phyloP scores from a whole-genome alignment of 75 land plant species.

The Larix kaempferi region DNA sequence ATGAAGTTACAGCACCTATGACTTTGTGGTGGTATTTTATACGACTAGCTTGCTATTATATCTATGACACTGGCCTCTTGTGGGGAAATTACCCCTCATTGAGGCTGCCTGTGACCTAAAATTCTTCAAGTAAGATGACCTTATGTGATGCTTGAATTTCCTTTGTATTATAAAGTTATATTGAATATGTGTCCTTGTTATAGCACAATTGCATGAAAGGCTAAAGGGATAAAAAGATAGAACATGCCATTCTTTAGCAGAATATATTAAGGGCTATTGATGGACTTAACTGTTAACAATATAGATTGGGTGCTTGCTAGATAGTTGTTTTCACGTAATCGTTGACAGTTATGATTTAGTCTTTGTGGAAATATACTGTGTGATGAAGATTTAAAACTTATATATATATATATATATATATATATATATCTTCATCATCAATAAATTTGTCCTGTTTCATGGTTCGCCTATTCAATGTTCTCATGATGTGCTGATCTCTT shows the following conservation, averaged over 20 bases:
- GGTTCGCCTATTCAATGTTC: constrained; percentile 3
- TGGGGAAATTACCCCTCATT: background rate
- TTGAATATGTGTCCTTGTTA: background rate
- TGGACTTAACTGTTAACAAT: background rate
- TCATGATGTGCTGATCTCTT: background rate
- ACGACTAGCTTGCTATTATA: too few relatives aligned
- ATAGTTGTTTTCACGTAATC: background rate
- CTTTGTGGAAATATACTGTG: background rate
- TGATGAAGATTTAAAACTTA: background rate
- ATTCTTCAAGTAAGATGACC: background rate
- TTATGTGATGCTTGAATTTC: background rate
- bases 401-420: too few relatives aligned
- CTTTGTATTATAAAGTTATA: background rate
- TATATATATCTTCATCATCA: background rate
- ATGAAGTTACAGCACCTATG: too few relatives aligned
- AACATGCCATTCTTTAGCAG: background rate
- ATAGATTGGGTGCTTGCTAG: background rate
- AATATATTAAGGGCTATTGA: background rate
- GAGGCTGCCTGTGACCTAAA: background rate
- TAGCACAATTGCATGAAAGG: background rate
- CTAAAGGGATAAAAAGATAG: background rate
- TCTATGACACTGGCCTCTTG: too few relatives aligned
- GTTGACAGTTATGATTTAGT: background rate
- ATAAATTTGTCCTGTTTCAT: background rate
- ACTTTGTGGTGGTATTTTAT: too few relatives aligned